phyloP scores from a whole-genome alignment of 495 filamentous ascomycete species.

The Oleoguttula mirabilis region DNA sequence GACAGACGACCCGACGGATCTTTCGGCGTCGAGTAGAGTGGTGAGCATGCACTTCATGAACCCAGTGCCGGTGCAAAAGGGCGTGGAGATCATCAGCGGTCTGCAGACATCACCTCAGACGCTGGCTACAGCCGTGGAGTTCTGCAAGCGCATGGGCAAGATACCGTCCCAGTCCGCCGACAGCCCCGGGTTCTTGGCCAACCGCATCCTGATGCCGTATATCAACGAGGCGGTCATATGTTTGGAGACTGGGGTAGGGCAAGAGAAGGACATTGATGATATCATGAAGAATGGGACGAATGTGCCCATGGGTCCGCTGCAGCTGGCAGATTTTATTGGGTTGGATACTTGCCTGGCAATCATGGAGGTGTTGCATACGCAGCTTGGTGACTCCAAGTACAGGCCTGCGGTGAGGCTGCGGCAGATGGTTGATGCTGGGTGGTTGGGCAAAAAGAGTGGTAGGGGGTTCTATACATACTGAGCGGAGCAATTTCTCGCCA shows the following conservation, averaged over 20 bases:
- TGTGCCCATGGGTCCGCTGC: constrained; percentile 93
- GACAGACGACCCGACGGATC: constrained; percentile 56
- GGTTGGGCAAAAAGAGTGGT: constrained; percentile 93
- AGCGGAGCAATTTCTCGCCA: not conserved
- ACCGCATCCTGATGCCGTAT: constrained; percentile 96
- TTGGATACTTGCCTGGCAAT: constrained; percentile 93
- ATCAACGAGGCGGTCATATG: constrained; percentile 98
- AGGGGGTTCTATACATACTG: constrained; percentile 91
- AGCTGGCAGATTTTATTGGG: constrained; percentile 93
- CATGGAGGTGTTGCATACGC: constrained; percentile 87
- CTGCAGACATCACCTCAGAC: constrained; percentile 80
- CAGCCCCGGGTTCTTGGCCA: constrained; percentile 88
- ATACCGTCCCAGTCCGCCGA: constrained; percentile 76
- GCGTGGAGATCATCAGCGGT: constrained; percentile 91
- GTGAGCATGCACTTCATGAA: constrained; percentile 99
- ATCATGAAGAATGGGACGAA: constrained; percentile 99
- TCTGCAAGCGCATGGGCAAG: constrained; percentile 89
- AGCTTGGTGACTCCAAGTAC: constrained; percentile 94
- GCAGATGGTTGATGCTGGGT: constrained; percentile 97
- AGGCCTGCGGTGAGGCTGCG: constrained; percentile 69
- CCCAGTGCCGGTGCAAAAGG: constrained; percentile 91
- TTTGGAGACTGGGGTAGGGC: constrained; percentile 82
- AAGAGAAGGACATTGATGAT: constrained; percentile 78
- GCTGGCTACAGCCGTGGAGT: constrained; percentile 67
- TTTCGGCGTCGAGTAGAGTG: constrained; percentile 72